Base-by-base conservation (phyloP, 176 grass and related monocot genomes). In the Cenchrus fungigraminus region DNA sequence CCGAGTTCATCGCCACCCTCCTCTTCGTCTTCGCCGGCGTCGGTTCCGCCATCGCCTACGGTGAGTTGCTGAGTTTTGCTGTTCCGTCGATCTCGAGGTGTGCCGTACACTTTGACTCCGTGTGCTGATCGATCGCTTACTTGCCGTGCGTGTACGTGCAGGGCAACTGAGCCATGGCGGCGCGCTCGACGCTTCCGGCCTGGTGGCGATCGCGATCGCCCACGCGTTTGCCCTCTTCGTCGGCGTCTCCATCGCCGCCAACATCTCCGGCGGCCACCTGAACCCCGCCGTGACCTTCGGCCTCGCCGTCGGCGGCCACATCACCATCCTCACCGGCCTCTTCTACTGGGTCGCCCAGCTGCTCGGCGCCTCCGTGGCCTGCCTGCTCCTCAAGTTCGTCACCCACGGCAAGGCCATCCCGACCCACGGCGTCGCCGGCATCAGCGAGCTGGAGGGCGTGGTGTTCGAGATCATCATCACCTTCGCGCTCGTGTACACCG, bases 1-100 rank as follows among this genome's bases (percentile, higher is more conserved):
- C 95, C 6, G 95, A 98, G 92, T 98, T 98, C 89, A 98, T 98
- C 65, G 95, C 95, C 81, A 98, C 95, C 11, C 95, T 98, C 68
- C 88, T 98, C 76, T 98, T 98, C 43, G 95, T 98, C 59, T 98
- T 98, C 79, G 95, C 95, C 44, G 95, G 95, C 65, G 95, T 98
- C 57, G 95, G 95, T 58, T 98, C 95, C 29, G 95, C 95, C 19
- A 95, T 98, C 29, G 91, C 95, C 55, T 98, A 79, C 15, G 89
- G 95, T 94, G 71, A 80, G 86, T 17, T 32, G 31, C 31, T 32
- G 31, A 76, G 82, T 17, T 12, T 0, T 28, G 15, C 61, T 65
- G 12, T 10, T 62, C 28, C 14, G 2, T 1, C 6, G 7, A 12
- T 52, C 17, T 63, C 22, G 15, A 47, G 1, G 54, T 11, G 2